phyloP scores from a whole-genome alignment of 441 rosid species.

The Eutrema salsugineum region DNA sequence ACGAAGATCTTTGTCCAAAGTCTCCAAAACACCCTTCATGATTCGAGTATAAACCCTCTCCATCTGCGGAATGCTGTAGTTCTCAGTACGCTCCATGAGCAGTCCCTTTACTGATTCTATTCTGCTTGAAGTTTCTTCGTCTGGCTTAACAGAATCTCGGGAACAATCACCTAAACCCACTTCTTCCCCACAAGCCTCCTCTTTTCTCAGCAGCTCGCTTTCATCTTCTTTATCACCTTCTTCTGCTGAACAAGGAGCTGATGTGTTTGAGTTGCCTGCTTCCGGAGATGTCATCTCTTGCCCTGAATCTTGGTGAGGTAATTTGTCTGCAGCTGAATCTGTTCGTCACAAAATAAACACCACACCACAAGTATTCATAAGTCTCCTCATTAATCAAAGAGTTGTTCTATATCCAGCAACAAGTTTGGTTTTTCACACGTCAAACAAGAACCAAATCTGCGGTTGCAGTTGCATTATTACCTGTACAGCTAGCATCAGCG shows the following conservation, averaged over 20 bases:
- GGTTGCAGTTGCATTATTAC: conserved; percentile 31
- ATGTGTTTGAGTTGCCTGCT: conserved; percentile 28
- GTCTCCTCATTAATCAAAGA: not conserved
- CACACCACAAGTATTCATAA: not conserved
- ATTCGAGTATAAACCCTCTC: conserved; percentile 79
- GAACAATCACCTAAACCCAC: conserved; percentile 31
- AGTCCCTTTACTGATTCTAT: conserved; percentile 43
- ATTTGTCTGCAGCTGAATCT: conserved; percentile 54
- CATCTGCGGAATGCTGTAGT: conserved; percentile 75
- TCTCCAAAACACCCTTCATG: conserved; percentile 70
- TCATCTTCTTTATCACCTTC: conserved; percentile 28
- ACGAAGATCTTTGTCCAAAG: conserved; percentile 37
- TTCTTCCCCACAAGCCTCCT: conserved; percentile 32
- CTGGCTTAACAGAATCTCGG: conserved; percentile 38
- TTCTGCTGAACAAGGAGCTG: conserved; percentile 22
- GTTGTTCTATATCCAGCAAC: not conserved
- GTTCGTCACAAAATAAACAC: conserved; percentile 3
- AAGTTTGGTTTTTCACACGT: not conserved
- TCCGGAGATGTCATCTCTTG: conserved; percentile 39
- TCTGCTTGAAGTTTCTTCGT: conserved; percentile 41
- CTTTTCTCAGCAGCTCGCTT: conserved; percentile 36
- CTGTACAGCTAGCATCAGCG: conserved; percentile 49
- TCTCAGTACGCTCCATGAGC: conserved; percentile 54
- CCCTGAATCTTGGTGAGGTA: conserved; percentile 40
- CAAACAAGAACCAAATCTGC: not conserved